Evolutionary conservation across 2,329 filamentous ascomycete species (phyloP).

Genomic region (Verticillium nonalfalfae): DNA sequence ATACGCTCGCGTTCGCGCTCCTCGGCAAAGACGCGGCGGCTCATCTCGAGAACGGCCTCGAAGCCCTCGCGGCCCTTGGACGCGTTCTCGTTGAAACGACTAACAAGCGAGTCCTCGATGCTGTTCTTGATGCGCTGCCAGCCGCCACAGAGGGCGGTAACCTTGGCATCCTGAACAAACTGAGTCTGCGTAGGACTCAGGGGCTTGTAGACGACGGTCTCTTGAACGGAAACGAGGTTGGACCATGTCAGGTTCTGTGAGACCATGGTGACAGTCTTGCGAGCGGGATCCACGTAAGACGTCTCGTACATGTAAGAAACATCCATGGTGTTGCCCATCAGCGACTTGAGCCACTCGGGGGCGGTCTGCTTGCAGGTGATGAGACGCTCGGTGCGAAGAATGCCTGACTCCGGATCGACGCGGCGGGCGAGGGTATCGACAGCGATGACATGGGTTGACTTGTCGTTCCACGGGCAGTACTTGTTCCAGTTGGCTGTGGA

Average conservation of each 20-base stretch:
- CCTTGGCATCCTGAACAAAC: slow-evolving; percentile 85
- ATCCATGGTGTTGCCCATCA: slow-evolving; percentile 69
- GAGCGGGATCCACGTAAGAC: slow-evolving; percentile 80
- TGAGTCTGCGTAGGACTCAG: slow-evolving; percentile 55
- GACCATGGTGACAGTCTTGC: slow-evolving; percentile 91
- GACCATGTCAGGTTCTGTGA: slow-evolving; percentile 91
- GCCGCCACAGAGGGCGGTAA: slow-evolving; percentile 89
- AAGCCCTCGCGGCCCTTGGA: slow-evolving; percentile 88
- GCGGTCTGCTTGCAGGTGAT: slow-evolving; percentile 58
- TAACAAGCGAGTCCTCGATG: slow-evolving; percentile 88
- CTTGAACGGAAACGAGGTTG: slow-evolving; percentile 84
- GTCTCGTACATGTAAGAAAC: slow-evolving; percentile 91
- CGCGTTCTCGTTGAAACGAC: slow-evolving; percentile 87
- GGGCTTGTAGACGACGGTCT: slow-evolving; percentile 84
- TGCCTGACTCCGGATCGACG: slow-evolving; percentile 50
- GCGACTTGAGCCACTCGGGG: slow-evolving; percentile 71
- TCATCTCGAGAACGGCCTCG: slow-evolving; percentile 91
- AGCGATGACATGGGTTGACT: slow-evolving; percentile 91
- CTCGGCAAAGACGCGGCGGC: slow-evolving; percentile 83
- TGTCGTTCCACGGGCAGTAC: slow-evolving; percentile 98
- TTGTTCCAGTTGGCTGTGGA: slow-evolving; percentile 98
- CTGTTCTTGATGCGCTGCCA: slow-evolving; percentile 97
- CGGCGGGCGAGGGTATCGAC: slow-evolving; percentile 82
- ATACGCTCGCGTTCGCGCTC: slow-evolving; percentile 60
- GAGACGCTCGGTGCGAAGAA: slow-evolving; percentile 55